Evolutionary conservation across 2,329 filamentous ascomycete species (phyloP), one percentile per base, ranked within the genome.

Genomic region (Xylariaceae sp.): DNA sequence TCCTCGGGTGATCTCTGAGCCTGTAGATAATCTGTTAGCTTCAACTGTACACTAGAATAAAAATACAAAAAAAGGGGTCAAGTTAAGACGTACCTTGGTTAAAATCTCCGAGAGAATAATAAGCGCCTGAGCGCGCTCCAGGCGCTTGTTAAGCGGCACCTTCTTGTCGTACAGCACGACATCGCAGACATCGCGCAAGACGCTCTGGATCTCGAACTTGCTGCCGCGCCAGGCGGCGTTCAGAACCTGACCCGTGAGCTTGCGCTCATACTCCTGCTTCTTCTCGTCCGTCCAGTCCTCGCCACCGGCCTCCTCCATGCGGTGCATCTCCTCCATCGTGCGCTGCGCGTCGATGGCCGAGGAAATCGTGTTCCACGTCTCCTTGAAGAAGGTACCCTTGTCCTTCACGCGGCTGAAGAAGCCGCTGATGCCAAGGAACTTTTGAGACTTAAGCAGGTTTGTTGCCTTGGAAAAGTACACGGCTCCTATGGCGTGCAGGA

Each of bases 251-350:
- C 94, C 94, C 8, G 94, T 99, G 23, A 97, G 93, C 68, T 88
- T 87, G 71, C 93, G 88, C 80, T 97, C 94, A 70, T 96, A 97
- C 77, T 99, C 94, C 48, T 88, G 87, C 77, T 92, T 92, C 80
- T 89, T 92, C 85, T 97, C 94, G 64, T 99, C 94, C 0, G 94
- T 97, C 94, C 94, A 99, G 62, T 96, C 92, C 58, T 97, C 94
- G 53, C 94, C 94, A 56, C 93, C 94, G 70, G 88, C 87, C 79
- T 97, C 90, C 78, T 99, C 94, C 76, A 93, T 82, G 74, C 93
- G 92, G 57, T 92, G 92, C 94, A 99, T 97, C 75, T 97, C 93
- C 78, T 99, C 93, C 86, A 99, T 96, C 61, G 92, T 96, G 79
- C 96, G 88, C 78, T 99, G 94, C 30, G 94, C 94, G 72, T 97